phyloP scores from a whole-genome alignment of 2,329 filamentous ascomycete genomes.

The Colletotrichum sp. region DNA sequence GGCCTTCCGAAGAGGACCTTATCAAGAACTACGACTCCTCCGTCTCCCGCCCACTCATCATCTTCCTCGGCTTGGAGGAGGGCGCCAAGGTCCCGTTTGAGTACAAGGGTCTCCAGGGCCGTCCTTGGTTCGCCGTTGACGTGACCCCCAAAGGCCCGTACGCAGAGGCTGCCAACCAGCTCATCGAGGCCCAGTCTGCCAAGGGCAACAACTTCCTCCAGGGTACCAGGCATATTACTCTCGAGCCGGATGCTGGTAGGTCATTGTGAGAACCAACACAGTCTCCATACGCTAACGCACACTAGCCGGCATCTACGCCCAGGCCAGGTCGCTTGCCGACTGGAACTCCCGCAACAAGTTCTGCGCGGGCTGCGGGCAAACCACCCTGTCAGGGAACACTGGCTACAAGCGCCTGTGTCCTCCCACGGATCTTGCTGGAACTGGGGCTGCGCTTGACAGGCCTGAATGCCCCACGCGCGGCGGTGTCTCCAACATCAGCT shows the following conservation, averaged over 20 bases:
- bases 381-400: slow-evolving; percentile 78
- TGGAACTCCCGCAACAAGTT: slow-evolving; percentile 95
- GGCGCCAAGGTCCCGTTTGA: slow-evolving; percentile 51
- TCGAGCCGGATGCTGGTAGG: slow-evolving; percentile 67
- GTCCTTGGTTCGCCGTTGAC: slow-evolving; percentile 89
- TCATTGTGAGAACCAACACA: background rate
- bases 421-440: slow-evolving; percentile 65
- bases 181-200: slow-evolving; percentile 44
- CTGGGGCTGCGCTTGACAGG: slow-evolving; percentile 55
- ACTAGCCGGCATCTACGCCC: slow-evolving; percentile 85
- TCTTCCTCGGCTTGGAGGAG: slow-evolving; percentile 88
- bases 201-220: slow-evolving; percentile 70
- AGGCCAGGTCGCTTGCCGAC: slow-evolving; percentile 86
- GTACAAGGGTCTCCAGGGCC: slow-evolving; percentile 76
- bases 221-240: slow-evolving; percentile 66
- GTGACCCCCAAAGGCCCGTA: slow-evolving; percentile 74
- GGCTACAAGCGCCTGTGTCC: slow-evolving; percentile 85
- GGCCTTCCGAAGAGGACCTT: slow-evolving; percentile 72
- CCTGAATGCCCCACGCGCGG: slow-evolving; percentile 80
- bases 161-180: slow-evolving; percentile 64
- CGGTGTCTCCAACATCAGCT: slow-evolving; percentile 87
- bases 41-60: slow-evolving; percentile 69
- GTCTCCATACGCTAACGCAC: slow-evolving; percentile 6
- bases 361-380: slow-evolving; percentile 87
- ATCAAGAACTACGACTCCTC: slow-evolving; percentile 77